Percentiles rank a stretch among this genome's conserved stretches.
Conservation (phyloP, 257 asterid genomes). For the Rhazya stricta region DNA sequence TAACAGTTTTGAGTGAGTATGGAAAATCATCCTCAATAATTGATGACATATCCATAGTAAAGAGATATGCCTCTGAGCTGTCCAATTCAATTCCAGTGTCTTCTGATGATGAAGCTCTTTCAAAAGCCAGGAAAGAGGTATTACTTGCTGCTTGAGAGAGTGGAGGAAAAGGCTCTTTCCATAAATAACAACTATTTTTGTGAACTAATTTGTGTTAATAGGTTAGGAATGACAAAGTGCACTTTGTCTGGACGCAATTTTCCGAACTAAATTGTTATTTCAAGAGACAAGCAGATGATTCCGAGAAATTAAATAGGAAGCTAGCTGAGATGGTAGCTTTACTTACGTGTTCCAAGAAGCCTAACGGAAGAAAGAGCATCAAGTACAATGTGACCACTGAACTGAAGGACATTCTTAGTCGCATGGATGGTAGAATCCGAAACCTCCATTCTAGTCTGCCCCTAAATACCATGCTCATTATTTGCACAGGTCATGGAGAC, state of each 20-base stretch:
- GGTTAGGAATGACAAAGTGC: slow-evolving; percentile 69
- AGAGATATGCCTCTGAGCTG: slow-evolving; percentile 73
- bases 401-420: slow-evolving; percentile 63
- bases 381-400: slow-evolving; percentile 53
- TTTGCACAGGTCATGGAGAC: slow-evolving; percentile 96
- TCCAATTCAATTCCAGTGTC: slow-evolving; percentile 73
- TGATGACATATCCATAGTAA: slow-evolving; percentile 57
- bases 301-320: slow-evolving; percentile 48
- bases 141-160: neutral
- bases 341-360: slow-evolving; percentile 60
- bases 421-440: slow-evolving; percentile 53
- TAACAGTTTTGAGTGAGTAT: slow-evolving; percentile 66
- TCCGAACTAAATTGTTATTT: slow-evolving; percentile 60
- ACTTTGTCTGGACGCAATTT: slow-evolving; percentile 85
- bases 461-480: slow-evolving; percentile 67
- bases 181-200: slow-evolving; percentile 1
- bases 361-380: slow-evolving; percentile 44
- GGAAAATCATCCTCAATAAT: slow-evolving; percentile 78
- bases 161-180: neutral
- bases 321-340: slow-evolving; percentile 89
- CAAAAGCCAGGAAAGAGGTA: slow-evolving; percentile 89
- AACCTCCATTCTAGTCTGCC: slow-evolving; percentile 69
- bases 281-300: slow-evolving; percentile 65
- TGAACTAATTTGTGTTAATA: slow-evolving; percentile 20
- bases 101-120: slow-evolving; percentile 84